Base-by-base conservation (phyloP, 1,284 basidiomycete genomes). In the Agaricales sp. region DNA sequence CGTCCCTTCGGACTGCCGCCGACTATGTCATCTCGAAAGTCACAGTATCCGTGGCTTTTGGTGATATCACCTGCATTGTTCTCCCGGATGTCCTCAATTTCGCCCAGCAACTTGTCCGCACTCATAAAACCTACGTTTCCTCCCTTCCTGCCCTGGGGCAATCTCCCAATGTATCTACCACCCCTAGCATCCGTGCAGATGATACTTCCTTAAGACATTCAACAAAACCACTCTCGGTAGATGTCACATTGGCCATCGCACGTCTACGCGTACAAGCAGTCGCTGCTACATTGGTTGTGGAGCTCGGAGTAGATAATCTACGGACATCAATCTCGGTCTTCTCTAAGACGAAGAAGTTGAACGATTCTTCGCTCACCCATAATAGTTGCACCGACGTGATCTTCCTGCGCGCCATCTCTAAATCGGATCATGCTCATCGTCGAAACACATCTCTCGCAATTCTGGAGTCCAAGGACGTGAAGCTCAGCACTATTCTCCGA, bases 81-180 rank as follows among this genome's bases (percentile, higher is more conserved):
- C 74, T 69, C 25, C 83, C 85, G 12, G 75, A 77, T 52, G 64
- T 85, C 19, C 75, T 87, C 59, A 63, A 69, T 30, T 83, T 87
- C 55, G 70, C 75, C 3, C 80, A 79, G 59, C 68, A 75, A 52
- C 56, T 75, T 25, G 64, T 86, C 16, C 77, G 77, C 18, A 69
- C 78, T 16, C 68, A 66, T 37, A 67, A 68, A 52, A 61, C 63
- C 35, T 61, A 62, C 45, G 21, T 51, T 24, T 49, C 25, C 18
- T 21, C 25, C 12, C 21, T n/a, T 21, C 20, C 45, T 12, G 39
- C 54, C 6, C n/a, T n/a, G n/a, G n/a, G n/a, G n/a, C n/a, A 44
- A 6, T 47, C 53, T 30, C 37, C 46, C 16, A 50, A 52, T 37
- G 50, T 46, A 30, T 12, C 41, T 18, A 23, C 53, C 58, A 30